Conservation (phyloP, 306 rosid species). For the Lathyrus sativus region DNA sequence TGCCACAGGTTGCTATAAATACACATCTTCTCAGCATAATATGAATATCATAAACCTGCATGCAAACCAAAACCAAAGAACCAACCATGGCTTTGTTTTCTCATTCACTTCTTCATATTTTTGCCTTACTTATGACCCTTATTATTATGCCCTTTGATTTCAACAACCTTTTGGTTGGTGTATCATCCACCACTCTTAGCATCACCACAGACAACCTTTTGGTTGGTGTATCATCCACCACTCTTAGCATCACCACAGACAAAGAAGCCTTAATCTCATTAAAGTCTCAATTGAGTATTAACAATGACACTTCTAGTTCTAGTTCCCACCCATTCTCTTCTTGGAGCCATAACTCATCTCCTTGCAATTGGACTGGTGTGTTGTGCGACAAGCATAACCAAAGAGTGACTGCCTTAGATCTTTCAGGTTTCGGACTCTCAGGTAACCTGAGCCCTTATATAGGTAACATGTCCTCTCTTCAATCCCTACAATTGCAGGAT, state of each 20-base stretch:
- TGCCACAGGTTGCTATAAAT: conserved; percentile 13
- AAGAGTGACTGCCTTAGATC: conserved; percentile 55
- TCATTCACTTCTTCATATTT: neutral
- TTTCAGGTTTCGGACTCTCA: conserved; percentile 51
- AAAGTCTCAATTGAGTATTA: conserved; percentile 42
- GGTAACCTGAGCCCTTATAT: conserved; percentile 56
- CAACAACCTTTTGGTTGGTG: conserved; percentile 25
- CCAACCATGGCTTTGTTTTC: conserved; percentile 43
- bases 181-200: conserved; percentile 45
- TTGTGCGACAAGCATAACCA: conserved; percentile 42
- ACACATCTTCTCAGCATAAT: neutral
- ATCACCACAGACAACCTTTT: conserved; percentile 49
- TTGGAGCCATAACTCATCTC: conserved; percentile 53
- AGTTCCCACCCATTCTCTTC: conserved; percentile 38
- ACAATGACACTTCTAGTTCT: conserved; percentile 14
- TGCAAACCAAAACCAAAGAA: conserved; percentile 10
- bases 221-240: conserved; percentile 40
- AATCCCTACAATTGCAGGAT: conserved; percentile 50
- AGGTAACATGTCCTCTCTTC: conserved; percentile 61
- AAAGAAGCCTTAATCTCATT: conserved; percentile 62
- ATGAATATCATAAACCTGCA: conserved; percentile 18
- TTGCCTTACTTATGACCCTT: conserved; percentile 30
- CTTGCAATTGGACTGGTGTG: conserved; percentile 74
- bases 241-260: conserved; percentile 51
- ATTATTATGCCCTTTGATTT: neutral